Base-by-base conservation (phyloP, 1,139 yeast species). In the Geotrichum macrosporum region DNA sequence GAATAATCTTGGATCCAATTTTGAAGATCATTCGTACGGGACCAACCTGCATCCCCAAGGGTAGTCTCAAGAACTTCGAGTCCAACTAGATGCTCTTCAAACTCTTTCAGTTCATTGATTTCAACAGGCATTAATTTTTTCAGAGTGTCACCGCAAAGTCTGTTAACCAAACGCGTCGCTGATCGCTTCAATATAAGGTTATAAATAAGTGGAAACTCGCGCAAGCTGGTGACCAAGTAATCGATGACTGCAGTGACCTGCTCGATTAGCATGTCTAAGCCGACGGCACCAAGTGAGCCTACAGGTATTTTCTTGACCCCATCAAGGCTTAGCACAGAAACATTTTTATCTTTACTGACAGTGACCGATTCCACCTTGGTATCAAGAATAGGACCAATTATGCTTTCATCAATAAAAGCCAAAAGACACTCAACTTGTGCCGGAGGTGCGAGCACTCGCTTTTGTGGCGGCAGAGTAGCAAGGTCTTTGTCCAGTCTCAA, bases 41-140 rank as follows among this genome's bases (percentile, higher is more conserved):
- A 47, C 52, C 52, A 50, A 4, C 50, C 52, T 13, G 35, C 35
- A 10, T 37, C 38, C 4, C 18, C 27, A 18, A 50, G 20, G 9
- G 36, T 39, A 2, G 42, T 13, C 31, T 50, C 49, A n/a, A 46
- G 35, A 19, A 44, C 35, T 34, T 41, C 45, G 15, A 41, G 59
- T 2, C 52, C 53, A 2, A 45, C 45, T 35, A 61, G 44, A 21
- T 51, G 52, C 16, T 47, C 50, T 21, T 62, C 62, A 33, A 63
- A 58, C 4, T 53, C 55, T 2, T 44, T 46, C 15, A 59, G 33
- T 4, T 53, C 52, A 5, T 38, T 19, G 3, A 56, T 41, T 15
- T 52, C 53, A 18, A 41, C 39, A 2, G 67, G 67, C 18, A 59
- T 55, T 18, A 59, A 44, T 2, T 37, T 30, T 1, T 63, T 57